Base-by-base conservation (phyloP, 2,329 filamentous ascomycete genomes). In the Elsinoe australis region DNA sequence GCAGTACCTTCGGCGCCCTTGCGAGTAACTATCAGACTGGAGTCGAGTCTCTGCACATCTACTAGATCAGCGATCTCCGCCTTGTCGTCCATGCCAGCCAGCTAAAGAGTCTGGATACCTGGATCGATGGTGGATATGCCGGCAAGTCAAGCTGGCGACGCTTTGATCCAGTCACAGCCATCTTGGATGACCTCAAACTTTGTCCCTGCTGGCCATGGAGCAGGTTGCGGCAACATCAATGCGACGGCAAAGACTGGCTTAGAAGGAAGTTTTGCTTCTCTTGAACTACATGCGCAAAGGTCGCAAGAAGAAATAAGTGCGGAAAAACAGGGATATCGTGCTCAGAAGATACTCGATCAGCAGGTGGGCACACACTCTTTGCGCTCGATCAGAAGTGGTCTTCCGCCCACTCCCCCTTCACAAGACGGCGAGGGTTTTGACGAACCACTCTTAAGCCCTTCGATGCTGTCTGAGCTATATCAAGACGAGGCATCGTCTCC, bases 381-480 rank as follows among this genome's bases (percentile, higher is more conserved):
- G 12, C 33, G 33, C 18, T 48, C 45, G 8, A 48, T 48, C 18
- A 38, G 45, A 14, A 39, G 33, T 38, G 66, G 64, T 29, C 61
- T 72, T 14, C 70, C 70, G 31, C 69, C 68, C 8, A 72, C 69
- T 8, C 70, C 70, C 22, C 70, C 70, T 9, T 61, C 59, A 21
- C 60, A 61, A n/a, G 55, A 61, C 14, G 34, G 14, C 15, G 45
- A 39, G n/a, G 41, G 32, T 12, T 48, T 54, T 9, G 52, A 59
- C 3, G 33, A 55, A n/a, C 46, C 53, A 7, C 49, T 53, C 22
- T 55, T 58, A 18, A 60, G 59, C 35, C 54, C 56, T 17, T 58
- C 57, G 19, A 56, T 59, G n/a, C 39, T 45, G 10, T 36, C 39
- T 28, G 36, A 44, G 9, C n/a, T 50, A 64, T 67, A 54, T 64